Evolutionary conservation across 1,284 basidiomycete species (phyloP).

Genomic region (Moesziomyces antarcticus): DNA sequence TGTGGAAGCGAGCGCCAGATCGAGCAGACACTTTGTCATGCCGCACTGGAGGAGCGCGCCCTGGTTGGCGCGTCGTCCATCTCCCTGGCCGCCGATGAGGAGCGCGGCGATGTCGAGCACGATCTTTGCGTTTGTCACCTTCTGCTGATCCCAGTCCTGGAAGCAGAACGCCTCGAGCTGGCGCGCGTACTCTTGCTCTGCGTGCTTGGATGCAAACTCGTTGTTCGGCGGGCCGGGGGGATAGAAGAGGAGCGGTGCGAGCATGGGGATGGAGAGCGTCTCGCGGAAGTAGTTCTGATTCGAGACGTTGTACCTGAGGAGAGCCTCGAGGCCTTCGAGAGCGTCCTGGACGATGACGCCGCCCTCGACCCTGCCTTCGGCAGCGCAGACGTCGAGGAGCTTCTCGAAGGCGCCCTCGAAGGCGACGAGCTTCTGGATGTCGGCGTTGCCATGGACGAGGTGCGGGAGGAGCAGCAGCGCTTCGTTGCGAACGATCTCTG

Average conservation of each 20-base stretch:
- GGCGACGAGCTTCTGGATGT: slow-evolving; percentile 95
- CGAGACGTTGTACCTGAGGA: slow-evolving; percentile 91
- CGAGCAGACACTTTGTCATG: slow-evolving; percentile 84
- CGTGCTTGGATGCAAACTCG: slow-evolving; percentile 71
- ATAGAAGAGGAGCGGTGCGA: slow-evolving; percentile 87
- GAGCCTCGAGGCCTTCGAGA: slow-evolving; percentile 82
- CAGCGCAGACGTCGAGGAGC: slow-evolving; percentile 85
- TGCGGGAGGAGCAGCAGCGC: slow-evolving; percentile 81
- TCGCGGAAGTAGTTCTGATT: slow-evolving; percentile 99
- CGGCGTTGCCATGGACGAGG: slow-evolving; percentile 84
- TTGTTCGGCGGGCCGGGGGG: slow-evolving; percentile 71
- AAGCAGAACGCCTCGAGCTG: slow-evolving; percentile 89
- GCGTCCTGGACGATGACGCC: slow-evolving; percentile 88
- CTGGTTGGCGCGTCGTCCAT: slow-evolving; percentile 71
- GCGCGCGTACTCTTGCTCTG: slow-evolving; percentile 65
- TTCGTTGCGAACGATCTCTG: slow-evolving; percentile 66
- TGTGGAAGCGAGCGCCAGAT: slow-evolving; percentile 89
- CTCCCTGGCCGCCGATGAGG: slow-evolving; percentile 70
- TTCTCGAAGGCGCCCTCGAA: slow-evolving; percentile 98
- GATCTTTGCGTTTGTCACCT: slow-evolving; percentile 80
- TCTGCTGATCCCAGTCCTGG: slow-evolving; percentile 96
- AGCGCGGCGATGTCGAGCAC: slow-evolving; percentile 81
- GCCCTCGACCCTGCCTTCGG: slow-evolving; percentile 88
- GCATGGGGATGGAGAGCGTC: slow-evolving; percentile 81
- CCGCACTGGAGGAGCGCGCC: slow-evolving; percentile 72